Base-by-base conservation (phyloP, 768 basidiomycete genomes). In the Agaricus sinodeliciosus region DNA sequence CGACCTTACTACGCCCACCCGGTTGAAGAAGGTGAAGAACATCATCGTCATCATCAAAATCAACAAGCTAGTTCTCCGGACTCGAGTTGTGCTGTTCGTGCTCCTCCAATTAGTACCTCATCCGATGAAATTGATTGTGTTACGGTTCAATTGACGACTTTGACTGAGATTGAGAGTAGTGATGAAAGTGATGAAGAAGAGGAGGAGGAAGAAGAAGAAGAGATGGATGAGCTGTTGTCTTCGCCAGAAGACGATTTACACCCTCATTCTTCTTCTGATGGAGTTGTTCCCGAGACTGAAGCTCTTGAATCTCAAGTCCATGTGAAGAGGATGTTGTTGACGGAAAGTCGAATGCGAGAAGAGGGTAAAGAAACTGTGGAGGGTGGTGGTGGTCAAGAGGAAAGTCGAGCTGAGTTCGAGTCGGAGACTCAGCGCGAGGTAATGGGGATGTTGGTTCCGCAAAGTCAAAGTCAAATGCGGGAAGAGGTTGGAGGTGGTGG, bases 201-300 rank as follows among this genome's bases (percentile, higher is more conserved):
- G 0, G 44, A 46, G 4, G 51, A 37, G 5, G 16, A n/a, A 4
- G 51, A 53, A 4, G 51, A 40, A 27, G 43, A 44, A n/a, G 44
- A 54, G 22, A 39, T 54, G 16, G 52, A 54, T 42, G 45, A 54
- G 27, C 6, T 54, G 27, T 34, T 42, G 8, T 37, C 52, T 42
- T 54, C 45, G 19, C 45, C 35, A 16, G 11, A 18, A n/a, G 19
- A 31, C n/a, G n/a, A n/a, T n/a, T n/a, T n/a, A n/a, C n/a, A n/a
- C n/a, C n/a, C n/a, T n/a, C n/a, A n/a, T n/a, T n/a, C n/a, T n/a
- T n/a, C n/a, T n/a, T n/a, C n/a, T 31, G 31, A 11, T 31, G 11
- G 31, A 8, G 31, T 7, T 31, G 31, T 8, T 8, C 8, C 31
- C 6, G 31, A 31, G 31, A 31, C 36, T 40, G n/a, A 31, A 15